Base-by-base conservation (phyloP, 257 asterid genomes). In the Salvia rosmarinus region DNA sequence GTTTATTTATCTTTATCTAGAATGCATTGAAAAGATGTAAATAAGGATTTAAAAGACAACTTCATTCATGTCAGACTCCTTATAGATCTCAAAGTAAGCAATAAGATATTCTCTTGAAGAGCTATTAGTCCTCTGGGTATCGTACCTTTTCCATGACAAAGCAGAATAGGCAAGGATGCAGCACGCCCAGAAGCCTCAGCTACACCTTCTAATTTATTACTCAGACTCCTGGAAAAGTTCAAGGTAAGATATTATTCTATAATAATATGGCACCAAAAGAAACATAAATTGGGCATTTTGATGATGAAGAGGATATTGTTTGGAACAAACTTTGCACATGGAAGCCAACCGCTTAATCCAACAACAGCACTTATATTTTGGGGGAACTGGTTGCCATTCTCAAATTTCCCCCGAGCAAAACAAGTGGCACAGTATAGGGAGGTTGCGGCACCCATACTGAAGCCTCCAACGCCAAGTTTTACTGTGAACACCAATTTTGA, bases 321-420 rank as follows among this genome's bases (percentile, higher is more conserved):
- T 46, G 64, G 82, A 68, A 77, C 88, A 39, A 71, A 92, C 96
- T 80, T 88, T 66, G 95, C 89, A 75, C 95, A 89, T 35, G 96
- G 98, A 77, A 92, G 98, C 96, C 96, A 92, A 73, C 96, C 98
- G 72, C 97, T 92, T 78, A 92, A 80, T 79, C 98, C 96, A 61
- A 87, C 96, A 74, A 81, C 89, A 39, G 83, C 87, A 58, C 90
- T 88, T 84, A 90, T 78, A 78, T 84, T 84, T 78, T 81, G 78
- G 5, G 88, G 73, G 82, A 81, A 92, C 58, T 83, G 78, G 78
- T 79, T 87, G 69, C 90, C 95, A 70, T 84, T 92, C 72, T 70
- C 91, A 64, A 82, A 90, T 57, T 88, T 88, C 63, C 96, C 94
- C 21, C 69, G 71, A 65, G 82, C 64, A 79, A 83, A 88, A 77